Conservation (phyloP, 129 eudicot species). For the Gnaphalium uliginosum region DNA sequence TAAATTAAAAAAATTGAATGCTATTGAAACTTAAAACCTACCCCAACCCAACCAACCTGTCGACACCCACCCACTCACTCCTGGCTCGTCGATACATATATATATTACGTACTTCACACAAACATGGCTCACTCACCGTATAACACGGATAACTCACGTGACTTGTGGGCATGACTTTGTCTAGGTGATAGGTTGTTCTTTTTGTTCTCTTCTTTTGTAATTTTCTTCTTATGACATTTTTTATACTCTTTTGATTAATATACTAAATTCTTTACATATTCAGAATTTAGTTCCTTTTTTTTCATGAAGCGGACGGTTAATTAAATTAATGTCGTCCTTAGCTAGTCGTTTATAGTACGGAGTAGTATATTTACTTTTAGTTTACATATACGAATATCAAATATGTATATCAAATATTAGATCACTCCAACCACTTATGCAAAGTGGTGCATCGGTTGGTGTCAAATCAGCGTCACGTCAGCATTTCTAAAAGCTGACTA, state of each 20-base stretch:
- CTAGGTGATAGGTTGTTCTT: slow-evolving; percentile 42
- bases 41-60: slow-evolving; percentile 36
- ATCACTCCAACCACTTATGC: too few relatives aligned
- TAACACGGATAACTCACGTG: slow-evolving; percentile 65
- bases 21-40: slow-evolving; percentile 32
- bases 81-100: slow-evolving; percentile 28
- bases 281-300: too few relatives aligned
- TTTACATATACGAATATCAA: too few relatives aligned
- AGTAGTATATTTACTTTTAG: too few relatives aligned
- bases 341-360: too few relatives aligned
- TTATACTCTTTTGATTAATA: slow-evolving; percentile 19
- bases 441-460: too few relatives aligned
- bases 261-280: background rate
- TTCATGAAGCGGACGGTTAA: too few relatives aligned
- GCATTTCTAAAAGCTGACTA: too few relatives aligned
- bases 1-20: slow-evolving; percentile 12
- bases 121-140: slow-evolving; percentile 27
- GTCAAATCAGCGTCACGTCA: too few relatives aligned
- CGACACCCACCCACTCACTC: slow-evolving; percentile 35
- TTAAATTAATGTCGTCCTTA: too few relatives aligned
- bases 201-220: slow-evolving; percentile 51
- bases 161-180: slow-evolving; percentile 56
- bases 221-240: slow-evolving; percentile 27
- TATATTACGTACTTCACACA: background rate
- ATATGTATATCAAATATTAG: too few relatives aligned